Evolutionary conservation across 331 rosid species (phyloP), one percentile per base, ranked within the genome.

Genomic region (Rosa hybrid): DNA sequence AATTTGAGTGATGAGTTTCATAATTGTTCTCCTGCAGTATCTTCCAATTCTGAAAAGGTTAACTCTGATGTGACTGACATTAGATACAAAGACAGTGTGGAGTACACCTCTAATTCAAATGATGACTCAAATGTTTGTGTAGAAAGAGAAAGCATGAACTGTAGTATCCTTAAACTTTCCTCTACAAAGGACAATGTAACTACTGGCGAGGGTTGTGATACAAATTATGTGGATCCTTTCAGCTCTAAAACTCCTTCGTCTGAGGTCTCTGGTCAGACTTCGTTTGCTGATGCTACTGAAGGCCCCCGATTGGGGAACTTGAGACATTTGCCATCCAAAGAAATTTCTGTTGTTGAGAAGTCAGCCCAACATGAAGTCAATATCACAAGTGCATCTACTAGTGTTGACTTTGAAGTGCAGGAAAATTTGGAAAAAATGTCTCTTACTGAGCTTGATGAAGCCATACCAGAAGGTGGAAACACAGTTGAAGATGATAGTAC

Each of bases 401-500:
- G 75, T 57, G 51, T 42, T 71, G 83, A 89, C 81, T 54, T 81
- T 71, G 81, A 82, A 21, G 75, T 80, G 74, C 86, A 82, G 77
- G 92, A 90, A 68, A 82, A 84, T 75, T 77, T 87, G 51, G 82
- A 85, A 84, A 82, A 71, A 64, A 70, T 82, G 21, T 78, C 84
- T 72, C 77, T 83, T 51, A 82, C 77, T 75, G 92, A 90, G 82
- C 53, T 68, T 69, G 91, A 86, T 77, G 78, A 81, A 84, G 75
- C 79, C 59, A n/a, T 68, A 34, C 48, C 69, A 1, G 79, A 46
- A 44, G 56, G 65, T 69, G 92, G 78, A 80, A 80, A 81, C 77
- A 50, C 57, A 53, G 84, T 53, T 25, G 98, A 90, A 86, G 91
- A 93, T 83, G 89, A 48, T 68, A 65, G 38, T 3, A 64, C 87